Evolutionary conservation across 179 eudicot species (phyloP), one percentile per base, ranked within the genome.

Genomic region (Silene coronaria): DNA sequence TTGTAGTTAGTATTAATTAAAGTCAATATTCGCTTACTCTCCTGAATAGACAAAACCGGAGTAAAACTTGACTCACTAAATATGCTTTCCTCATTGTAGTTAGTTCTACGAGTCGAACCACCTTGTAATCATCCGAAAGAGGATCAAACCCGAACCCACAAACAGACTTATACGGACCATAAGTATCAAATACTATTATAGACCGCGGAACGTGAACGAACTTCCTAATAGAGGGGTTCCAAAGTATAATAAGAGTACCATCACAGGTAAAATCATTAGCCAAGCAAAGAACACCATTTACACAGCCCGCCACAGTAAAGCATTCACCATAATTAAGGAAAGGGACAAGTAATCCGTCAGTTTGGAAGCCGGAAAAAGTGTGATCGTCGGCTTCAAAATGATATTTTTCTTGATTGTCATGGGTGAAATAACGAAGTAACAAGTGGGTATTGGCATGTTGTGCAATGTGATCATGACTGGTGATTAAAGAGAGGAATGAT

Each of bases 231-330:
- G 26, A 36, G 2, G 71, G 71, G 5, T 67, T 67, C 71, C 71
- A 67, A 36, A 67, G 71, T 17, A 36, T 36, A 36, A 36, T 19
- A 23, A 10, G 12, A 9, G 12, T 32, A 19, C 51, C 51, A 14
- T 67, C 48, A 21, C 11, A 10, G 0, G 2, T 4, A 36, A n/a
- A 17, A 19, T 32, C 51, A 67, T 36, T 6, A 36, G 36, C 48
- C 14, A 67, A 36, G 26, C 71, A 67, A 36, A 67, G 10, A 19
- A 67, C 51, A 9, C 71, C 71, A 3, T 67, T 67, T n/a, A 67
- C 26, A 7, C 51, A 67, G 3, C 71, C 71, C 71, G 11, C 19
- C 27, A 67, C 71, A 34, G 13, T 34, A n/a, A 28, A 65, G 30
- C 42, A 17, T 0, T 2, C 10, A 19, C 19, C 70, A 23, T 60